Conservation (phyloP, 306 rosid genomes). For the Clitoria ternatea region DNA sequence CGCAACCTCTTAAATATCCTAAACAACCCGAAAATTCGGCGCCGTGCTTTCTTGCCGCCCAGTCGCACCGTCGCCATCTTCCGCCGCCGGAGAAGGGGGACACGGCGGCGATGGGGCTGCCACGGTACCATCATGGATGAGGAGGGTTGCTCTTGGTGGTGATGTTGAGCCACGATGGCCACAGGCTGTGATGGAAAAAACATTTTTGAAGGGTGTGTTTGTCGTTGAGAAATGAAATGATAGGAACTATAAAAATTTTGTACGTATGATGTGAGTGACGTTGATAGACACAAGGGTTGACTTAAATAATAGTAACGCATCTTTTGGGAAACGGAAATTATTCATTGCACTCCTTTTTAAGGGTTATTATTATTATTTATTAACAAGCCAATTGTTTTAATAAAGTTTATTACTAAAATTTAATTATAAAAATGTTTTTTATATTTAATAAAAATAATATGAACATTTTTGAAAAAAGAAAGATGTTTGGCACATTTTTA, state of each 20-base stretch:
- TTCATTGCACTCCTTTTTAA: neutral
- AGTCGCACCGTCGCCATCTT: constrained; percentile 40
- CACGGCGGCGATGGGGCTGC: constrained; percentile 19
- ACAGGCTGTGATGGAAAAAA: too few species aligned
- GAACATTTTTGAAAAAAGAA: too few species aligned
- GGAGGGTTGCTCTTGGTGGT: constrained; percentile 6
- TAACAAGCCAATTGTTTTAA: too few species aligned
- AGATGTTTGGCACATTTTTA: too few species aligned
- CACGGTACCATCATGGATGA: constrained; percentile 7
- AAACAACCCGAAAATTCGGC: constrained; percentile 14
- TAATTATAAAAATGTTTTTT: too few species aligned
- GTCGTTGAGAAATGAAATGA: too few species aligned
- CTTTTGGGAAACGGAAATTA: constrained; percentile 5
- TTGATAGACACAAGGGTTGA: constrained; percentile 25
- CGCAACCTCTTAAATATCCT: constrained; percentile 39
- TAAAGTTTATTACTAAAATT: too few species aligned
- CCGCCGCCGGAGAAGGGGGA: constrained; percentile 39
- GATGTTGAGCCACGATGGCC: constrained; percentile 47
- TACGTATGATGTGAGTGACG: constrained; percentile 9
- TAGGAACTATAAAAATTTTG: neutral
- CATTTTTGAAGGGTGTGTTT: too few species aligned
- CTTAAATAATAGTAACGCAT: constrained; percentile 26
- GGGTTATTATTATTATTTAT: too few species aligned
- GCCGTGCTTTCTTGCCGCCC: constrained; percentile 45
- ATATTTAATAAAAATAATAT: too few species aligned